Evolutionary conservation across 257 asterid genomes (phyloP), one percentile per base, ranked within the genome.

Genomic region (Plantago major): DNA sequence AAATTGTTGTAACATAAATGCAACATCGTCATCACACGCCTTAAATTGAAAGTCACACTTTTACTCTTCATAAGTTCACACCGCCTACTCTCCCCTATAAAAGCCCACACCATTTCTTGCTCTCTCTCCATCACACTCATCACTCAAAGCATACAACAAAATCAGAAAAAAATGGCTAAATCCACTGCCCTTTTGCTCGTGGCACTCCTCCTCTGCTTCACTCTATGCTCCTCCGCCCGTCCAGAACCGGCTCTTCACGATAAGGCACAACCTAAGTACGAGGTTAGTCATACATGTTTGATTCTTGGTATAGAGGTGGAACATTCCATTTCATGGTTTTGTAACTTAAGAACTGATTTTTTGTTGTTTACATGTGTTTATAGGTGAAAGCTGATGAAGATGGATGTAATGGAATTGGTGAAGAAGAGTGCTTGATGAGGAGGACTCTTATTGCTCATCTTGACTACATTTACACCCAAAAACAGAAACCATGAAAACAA

Each of bases 391-490:
- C 30, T 16, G 53, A 60, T 38, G 64, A 79, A 72, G 77, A 75
- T 22, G 67, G 46, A n/a, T 80, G 84, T 70, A 54, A 26, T 9
- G 87, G 81, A 69, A 19, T 67, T 11, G 65, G 70, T 26, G 77
- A 71, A 66, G 80, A 76, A 0, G 85, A 80, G 49, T 83, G 87
- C 46, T 67, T 83, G 62, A 79, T 65, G 77, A 80, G 84, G 49
- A 78, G 74, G 42, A 75, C 73, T 6, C 55, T 73, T 10, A 66
- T 53, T 63, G 90, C 87, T 42, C 84, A 83, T 71, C 64, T 74
- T 51, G 90, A 83, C 22, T 83, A 80, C 64, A 83, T 80, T 44
- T 83, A 83, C 46, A 83, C 90, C 7, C 87, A 83, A 62, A 54
- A 67, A 0, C 71, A 73, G 4, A 68, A 75, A 2, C 81, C 83